phyloP scores from a whole-genome alignment of 2,329 filamentous ascomycete genomes.

The Paecilomyces formosus region DNA sequence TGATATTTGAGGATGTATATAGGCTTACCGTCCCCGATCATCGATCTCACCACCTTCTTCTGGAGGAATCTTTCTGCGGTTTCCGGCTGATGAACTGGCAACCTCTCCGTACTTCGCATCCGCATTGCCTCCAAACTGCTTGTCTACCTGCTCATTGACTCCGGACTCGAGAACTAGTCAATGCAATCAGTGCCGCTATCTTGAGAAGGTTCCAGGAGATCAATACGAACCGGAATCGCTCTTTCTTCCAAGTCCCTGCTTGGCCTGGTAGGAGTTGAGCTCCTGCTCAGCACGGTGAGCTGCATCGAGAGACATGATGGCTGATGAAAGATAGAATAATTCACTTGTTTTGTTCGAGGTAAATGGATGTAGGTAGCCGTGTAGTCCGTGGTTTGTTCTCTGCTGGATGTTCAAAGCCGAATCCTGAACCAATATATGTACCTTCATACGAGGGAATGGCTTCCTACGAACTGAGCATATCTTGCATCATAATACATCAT shows the following conservation, averaged over 20 bases:
- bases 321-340: neutral
- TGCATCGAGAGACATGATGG: constrained; percentile 1
- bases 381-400: neutral
- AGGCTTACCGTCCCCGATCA: constrained; percentile 27
- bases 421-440: neutral
- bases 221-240: constrained; percentile 31
- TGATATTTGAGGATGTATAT: constrained; percentile 6
- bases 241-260: constrained; percentile 29
- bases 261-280: constrained; percentile 33
- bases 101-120: constrained; percentile 30
- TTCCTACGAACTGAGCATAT: neutral
- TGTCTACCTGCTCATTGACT: constrained; percentile 31
- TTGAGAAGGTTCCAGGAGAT: too few species aligned
- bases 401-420: neutral
- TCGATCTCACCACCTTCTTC: constrained; percentile 35
- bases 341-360: neutral
- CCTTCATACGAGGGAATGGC: neutral
- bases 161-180: constrained; percentile 31
- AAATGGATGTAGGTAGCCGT: neutral
- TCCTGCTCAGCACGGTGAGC: constrained; percentile 31
- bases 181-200: neutral
- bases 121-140: constrained; percentile 27
- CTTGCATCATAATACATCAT: constrained; percentile 31
- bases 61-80: constrained; percentile 32
- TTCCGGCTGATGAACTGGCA: constrained; percentile 25